phyloP scores from a whole-genome alignment of 2,329 filamentous ascomycete species.

The Fusarium globosum region DNA sequence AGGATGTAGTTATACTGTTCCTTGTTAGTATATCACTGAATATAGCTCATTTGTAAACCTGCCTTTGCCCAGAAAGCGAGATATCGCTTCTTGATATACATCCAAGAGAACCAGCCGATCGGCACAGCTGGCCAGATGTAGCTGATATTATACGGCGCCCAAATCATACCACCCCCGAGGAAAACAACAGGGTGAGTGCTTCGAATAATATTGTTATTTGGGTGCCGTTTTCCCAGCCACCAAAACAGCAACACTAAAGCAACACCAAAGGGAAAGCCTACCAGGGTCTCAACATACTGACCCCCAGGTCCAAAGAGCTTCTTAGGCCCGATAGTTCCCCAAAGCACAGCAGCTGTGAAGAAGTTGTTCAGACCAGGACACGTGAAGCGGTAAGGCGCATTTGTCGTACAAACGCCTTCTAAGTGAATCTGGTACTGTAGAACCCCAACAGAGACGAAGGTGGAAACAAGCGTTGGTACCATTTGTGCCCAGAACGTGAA shows the following conservation, averaged over 20 bases:
- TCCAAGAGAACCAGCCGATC: conserved; percentile 60
- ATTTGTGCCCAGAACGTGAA: conserved; percentile 52
- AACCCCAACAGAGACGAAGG: conserved; percentile 49
- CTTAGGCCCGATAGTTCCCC: conserved; percentile 54
- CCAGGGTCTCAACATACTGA: conserved; percentile 50
- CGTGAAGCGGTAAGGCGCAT: conserved; percentile 51
- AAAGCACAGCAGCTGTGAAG: conserved; percentile 54
- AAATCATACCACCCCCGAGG: conserved; percentile 53
- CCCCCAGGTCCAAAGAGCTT: conserved; percentile 52
- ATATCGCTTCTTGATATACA: conserved; percentile 58
- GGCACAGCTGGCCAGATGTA: conserved; percentile 61
- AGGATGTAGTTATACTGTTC: conserved; percentile 60
- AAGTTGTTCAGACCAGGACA: conserved; percentile 55
- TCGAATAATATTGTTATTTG: conserved; percentile 48
- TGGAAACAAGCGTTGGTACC: conserved; percentile 50
- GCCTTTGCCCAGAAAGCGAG: conserved; percentile 62
- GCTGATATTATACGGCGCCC: conserved; percentile 58
- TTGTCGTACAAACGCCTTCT: conserved; percentile 51
- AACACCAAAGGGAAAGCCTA: conserved; percentile 55
- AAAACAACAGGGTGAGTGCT: conserved; percentile 58
- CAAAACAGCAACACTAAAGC: conserved; percentile 51
- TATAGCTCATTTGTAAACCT: not conserved
- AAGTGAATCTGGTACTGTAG: conserved; percentile 54
- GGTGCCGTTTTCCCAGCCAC: conserved; percentile 49
- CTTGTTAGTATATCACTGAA: conserved; percentile 10